phyloP scores from a whole-genome alignment of 2,329 filamentous ascomycete genomes.

The Fusarium acutatum region DNA sequence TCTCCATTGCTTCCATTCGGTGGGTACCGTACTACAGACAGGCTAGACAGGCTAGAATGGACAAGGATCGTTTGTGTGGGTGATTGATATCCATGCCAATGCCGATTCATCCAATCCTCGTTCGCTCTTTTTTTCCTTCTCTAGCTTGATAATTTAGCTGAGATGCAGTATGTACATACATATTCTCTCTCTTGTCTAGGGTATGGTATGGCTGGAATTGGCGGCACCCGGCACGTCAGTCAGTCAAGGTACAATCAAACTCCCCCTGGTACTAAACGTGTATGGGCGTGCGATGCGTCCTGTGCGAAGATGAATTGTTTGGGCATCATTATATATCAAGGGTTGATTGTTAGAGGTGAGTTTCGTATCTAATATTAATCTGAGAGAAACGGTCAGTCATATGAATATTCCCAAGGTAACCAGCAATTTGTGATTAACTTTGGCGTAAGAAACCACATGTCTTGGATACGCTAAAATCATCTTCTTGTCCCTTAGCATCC shows the following conservation, averaged over 20 bases:
- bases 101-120: constrained; percentile 6
- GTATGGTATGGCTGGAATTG: background rate
- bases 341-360: constrained; percentile 2
- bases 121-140: background rate
- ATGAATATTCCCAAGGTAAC: background rate
- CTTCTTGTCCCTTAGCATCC: background rate
- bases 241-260: constrained; percentile 26
- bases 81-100: constrained; percentile 12
- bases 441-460: background rate
- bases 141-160: constrained; percentile 7
- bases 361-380: background rate
- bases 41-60: background rate
- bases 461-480: constrained; percentile 3
- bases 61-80: constrained; percentile 7
- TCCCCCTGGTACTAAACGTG: constrained; percentile 3
- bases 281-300: constrained; percentile 7
- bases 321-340: constrained; percentile 9
- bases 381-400: background rate
- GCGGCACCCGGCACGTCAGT: constrained; percentile 23
- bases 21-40: constrained; percentile 14
- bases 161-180: background rate
- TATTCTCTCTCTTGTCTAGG: constrained; percentile 11
- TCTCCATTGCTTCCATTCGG: constrained; percentile 31
- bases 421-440: background rate
- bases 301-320: constrained; percentile 23